Conservation (phyloP, 164 flowering plant genomes). For the Santalum album region DNA sequence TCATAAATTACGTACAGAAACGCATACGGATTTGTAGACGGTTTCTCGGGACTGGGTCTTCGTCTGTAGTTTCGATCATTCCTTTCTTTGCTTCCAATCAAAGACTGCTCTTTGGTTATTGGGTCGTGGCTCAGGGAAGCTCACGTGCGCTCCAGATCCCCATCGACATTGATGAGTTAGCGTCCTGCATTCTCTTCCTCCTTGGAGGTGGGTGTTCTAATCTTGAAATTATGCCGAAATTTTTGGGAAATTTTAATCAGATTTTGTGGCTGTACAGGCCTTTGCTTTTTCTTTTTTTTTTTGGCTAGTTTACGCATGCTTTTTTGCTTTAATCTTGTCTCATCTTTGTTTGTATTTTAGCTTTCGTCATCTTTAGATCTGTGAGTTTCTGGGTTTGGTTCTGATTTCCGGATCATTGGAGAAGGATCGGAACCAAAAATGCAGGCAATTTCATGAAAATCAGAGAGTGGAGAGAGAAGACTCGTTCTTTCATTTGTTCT, state of each 20-base stretch:
- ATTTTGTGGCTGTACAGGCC: no score
- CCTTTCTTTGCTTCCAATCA: conserved; percentile 21
- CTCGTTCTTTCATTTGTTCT: no score
- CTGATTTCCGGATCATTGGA: background rate
- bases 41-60: background rate
- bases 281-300: background rate
- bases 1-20: background rate
- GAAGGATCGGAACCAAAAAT: background rate
- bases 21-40: background rate
- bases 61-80: conserved; percentile 3
- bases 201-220: background rate
- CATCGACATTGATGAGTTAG: conserved; percentile 7
- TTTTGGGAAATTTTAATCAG: no score
- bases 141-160: conserved; percentile 10
- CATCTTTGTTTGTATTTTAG: background rate
- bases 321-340: conserved; percentile 1
- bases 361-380: background rate
- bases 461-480: no score
- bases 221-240: background rate
- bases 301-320: background rate
- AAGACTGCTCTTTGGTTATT: background rate
- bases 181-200: background rate
- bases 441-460: background rate
- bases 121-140: no score
- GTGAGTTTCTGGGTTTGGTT: background rate